Evolutionary conservation across 2,329 filamentous ascomycete genomes (phyloP), one percentile per base, ranked within the genome.

Genomic region (Parastagonospora avenae): DNA sequence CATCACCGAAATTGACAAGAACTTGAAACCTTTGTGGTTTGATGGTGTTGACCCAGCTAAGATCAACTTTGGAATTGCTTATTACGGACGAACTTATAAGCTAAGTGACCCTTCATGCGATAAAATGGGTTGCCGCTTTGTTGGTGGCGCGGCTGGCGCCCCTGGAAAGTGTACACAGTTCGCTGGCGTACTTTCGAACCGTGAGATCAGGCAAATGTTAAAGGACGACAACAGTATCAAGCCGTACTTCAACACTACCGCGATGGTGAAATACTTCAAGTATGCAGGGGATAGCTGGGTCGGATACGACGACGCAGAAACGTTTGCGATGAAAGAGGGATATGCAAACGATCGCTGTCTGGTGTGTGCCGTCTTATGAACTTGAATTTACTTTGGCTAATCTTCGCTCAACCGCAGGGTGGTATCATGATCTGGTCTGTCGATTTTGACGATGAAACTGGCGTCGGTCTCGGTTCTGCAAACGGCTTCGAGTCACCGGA

Each of bases 1-100:
- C 52, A 53, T 81, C 0, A 77, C 75, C 1, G 77, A 81, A 58
- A 80, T 80, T 19, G 58, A 74, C 2, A 43, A 61, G 0, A 65
- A 64, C 0, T 28, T 77, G 0, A 70, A 78, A 8, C 74, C 82
- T 0, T 58, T 82, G 3, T 81, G 79, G 78, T 69, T 78, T 14
- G 75, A 74, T 32, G 58, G 72, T 19, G 59, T 83, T 1, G 56
- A 70, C 3, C 70, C 79, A 0, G 39, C 50, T 0, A 77, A 80
- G 45, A 55, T 83, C 1, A 63, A 57, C 4, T 43, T 83, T 7
- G 80, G 80, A 0, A 27, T 77, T 0, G 77, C 69, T 0, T 80
- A 77, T 49, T 82, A 82, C 55, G 75, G 76, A 2, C 57, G 72
- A 2, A 52, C 51, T 4, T 75, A 68, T 52, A 66, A 75, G 1